Base-by-base conservation (phyloP, 371 early-diverging fungal species). In the Rhizopus sp. region DNA sequence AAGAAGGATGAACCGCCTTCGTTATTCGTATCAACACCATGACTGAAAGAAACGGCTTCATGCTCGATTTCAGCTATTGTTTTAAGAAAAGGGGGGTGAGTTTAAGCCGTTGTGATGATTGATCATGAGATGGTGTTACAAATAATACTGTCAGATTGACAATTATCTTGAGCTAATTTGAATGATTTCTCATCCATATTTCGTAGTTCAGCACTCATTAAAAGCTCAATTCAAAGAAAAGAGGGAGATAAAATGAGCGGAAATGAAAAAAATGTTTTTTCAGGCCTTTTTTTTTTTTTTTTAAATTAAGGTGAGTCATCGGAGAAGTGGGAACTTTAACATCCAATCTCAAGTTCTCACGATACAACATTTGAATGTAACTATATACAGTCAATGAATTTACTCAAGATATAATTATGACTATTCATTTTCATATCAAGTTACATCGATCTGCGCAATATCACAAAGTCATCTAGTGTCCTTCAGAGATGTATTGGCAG, bases 1-100 rank as follows among this genome's bases (percentile, higher is more conserved):
- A 68, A 64, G 45, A 80, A 80, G 40, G 59, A 52, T 0, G 69
- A 69, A 13, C 62, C 65, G 1, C 42, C 50, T 13, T 69, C 67
- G 7, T 16, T 12, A n/a, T 23, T 15, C 5, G 48, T 47, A 42
- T 31, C 53, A 10, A 53, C 53, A 40, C 53, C 53, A 53, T 53
- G 53, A 40, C 53, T 53, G 41, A 53, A 53, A 17, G 39, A 39
- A 12, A 53, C n/a, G 39, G 37, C 12, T 3, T 53, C 53, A 37
- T 33, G 29, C 12, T 53, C 53, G 40, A 40, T 15, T 38, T 53
- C 53, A 29, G 37, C 40, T 53, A 53, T 7, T n/a, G n/a, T n/a
- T n/a, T n/a, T 30, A 53, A 29, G 30, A 10, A 9, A 30, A 47
- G 23, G 10, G n/a, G 23, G 46, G 46, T 10, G 5, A 4, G 40